Evolutionary conservation across 441 rosid species (phyloP).

Genomic region (Populus hybrid): DNA sequence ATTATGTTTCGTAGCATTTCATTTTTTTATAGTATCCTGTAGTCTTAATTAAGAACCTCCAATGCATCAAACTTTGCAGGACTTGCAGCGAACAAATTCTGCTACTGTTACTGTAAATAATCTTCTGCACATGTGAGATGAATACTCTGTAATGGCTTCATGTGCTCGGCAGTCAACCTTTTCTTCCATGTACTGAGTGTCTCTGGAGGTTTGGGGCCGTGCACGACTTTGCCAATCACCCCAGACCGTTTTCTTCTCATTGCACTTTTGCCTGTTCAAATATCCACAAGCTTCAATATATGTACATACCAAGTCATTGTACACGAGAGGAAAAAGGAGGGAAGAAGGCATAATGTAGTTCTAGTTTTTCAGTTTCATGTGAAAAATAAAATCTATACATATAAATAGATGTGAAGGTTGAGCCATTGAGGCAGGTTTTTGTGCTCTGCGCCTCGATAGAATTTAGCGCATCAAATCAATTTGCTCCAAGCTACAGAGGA

Average conservation of each 20-base stretch:
- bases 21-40: not conserved
- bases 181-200: conserved; percentile 14
- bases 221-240: conserved; percentile 17
- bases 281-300: conserved; percentile 30
- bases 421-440: conserved; percentile 1
- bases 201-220: conserved; percentile 24
- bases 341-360: conserved; percentile 23
- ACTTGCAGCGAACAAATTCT: conserved; percentile 89
- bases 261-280: conserved; percentile 22
- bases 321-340: conserved; percentile 13
- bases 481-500: conserved; percentile 2
- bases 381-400: conserved; percentile 23
- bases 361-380: conserved; percentile 11
- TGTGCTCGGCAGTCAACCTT: conserved; percentile 10
- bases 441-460: not conserved
- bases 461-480: not conserved
- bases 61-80: conserved; percentile 40
- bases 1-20: not conserved
- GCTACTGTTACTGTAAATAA: conserved; percentile 90
- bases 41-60: not conserved
- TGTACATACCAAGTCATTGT: conserved; percentile 38
- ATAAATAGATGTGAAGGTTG: conserved; percentile 6
- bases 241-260: conserved; percentile 16
- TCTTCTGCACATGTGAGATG: conserved; percentile 87
- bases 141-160: not conserved